Evolutionary conservation across 1,139 yeast species (phyloP).

Genomic region (Pichia sp.): DNA sequence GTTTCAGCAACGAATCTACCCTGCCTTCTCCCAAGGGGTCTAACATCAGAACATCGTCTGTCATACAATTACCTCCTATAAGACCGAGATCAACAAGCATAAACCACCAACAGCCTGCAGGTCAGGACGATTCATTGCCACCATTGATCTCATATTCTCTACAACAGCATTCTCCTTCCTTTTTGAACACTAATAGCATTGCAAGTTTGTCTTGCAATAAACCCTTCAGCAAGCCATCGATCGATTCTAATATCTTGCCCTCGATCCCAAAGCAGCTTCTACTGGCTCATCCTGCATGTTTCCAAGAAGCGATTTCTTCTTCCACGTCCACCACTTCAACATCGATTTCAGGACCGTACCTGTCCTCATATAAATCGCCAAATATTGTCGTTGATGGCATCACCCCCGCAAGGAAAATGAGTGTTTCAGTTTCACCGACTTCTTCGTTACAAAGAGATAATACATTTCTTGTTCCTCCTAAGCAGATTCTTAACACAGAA

Average conservation of each 20-base stretch:
- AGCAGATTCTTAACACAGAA: neutral
- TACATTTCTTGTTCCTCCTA: neutral
- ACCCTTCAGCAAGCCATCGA: neutral
- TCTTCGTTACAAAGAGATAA: neutral
- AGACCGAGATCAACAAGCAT: neutral
- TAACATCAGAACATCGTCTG: neutral
- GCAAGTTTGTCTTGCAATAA: neutral
- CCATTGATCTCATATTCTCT: constrained; percentile 18
- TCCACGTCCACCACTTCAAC: neutral
- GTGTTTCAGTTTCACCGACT: constrained; percentile 5
- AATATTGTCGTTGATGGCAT: neutral
- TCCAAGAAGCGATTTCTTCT: neutral
- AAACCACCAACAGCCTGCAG: neutral
- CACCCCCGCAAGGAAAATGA: neutral
- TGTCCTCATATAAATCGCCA: neutral
- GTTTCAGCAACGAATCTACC: neutral
- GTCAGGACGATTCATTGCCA: constrained; percentile 4
- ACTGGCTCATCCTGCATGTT: neutral
- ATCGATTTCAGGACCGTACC: neutral
- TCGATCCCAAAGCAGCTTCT: constrained; percentile 5
- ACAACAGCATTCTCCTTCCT: constrained; percentile 8
- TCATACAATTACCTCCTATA: constrained; percentile 15
- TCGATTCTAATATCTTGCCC: constrained; percentile 1
- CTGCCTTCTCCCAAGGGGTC: constrained; percentile 5
- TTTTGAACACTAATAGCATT: neutral